Evolutionary conservation across 768 basidiomycete species (phyloP), one percentile per base, ranked within the genome.

Genomic region (Tremella mesenterica): DNA sequence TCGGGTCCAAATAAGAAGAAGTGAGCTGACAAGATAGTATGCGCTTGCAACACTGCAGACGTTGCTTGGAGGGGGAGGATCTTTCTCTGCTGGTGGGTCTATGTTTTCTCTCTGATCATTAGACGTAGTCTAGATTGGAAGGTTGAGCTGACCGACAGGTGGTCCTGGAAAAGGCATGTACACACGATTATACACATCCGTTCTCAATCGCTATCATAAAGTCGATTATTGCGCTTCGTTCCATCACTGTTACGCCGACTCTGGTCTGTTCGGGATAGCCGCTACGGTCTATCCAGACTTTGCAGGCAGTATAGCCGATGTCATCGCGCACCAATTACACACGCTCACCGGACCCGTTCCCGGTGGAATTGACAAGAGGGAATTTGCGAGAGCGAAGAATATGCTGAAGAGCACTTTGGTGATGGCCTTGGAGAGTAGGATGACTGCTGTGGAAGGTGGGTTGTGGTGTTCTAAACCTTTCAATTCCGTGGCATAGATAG

Each of bases 101-200:
- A 25, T 49, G 26, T 56, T 20, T 47, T 12, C 1, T 28, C 14
- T 20, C 31, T 25, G 13, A 12, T n/a, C 6, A 9, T 41, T 16
- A 30, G 29, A 29, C 3, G 2, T n/a, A 4, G 23, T 48, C 9
- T 12, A 34, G 0, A 16, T 21, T 14, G 13, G 48, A n/a, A 26
- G 51, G 28, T 54, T 29, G 16, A 34, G 46, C 51, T 49, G 61
- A 48, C 31, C 46, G 48, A 21, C 63, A 80, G 90, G 93, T 59
- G 93, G 93, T 3, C 93, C 93, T 2, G 93, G 93, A 14, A 97
- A 97, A 77, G 93, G 93, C 64, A 97, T 97, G 93, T 97, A 95
- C 78, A 90, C 91, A 29, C 85, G 93, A 23, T 76, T 96, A 26
- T 96, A 97, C 77, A 93, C 90, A 9, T 84, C 90, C 69, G 89